Evolutionary conservation across 169 alveolate genomes (phyloP), one percentile per base, ranked within the genome.

Genomic region (Eimeria zaria): DNA sequence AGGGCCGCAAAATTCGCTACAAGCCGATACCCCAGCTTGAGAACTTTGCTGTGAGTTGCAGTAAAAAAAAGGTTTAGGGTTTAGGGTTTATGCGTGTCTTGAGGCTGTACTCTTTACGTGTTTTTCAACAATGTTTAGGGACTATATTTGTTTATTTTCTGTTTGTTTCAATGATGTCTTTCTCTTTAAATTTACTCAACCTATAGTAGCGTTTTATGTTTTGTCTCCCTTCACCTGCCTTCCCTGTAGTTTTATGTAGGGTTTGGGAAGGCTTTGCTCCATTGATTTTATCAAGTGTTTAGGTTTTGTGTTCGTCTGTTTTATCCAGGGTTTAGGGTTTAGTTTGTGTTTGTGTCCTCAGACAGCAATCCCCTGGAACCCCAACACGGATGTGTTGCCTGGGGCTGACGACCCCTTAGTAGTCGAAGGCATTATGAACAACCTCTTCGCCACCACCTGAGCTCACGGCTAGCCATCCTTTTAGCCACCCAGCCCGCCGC

Each of bases 1-100:
- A 97, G 81, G 98, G 98, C 74, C 84, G 97, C n/a, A 97, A 96
- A 91, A 95, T 97, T 20, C 95, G 98, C 51, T 97, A 97, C 74
- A 96, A 95, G 76, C 97, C 97, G 60, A 97, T 97, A 44, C 96
- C 95, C 22, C 96, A 97, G 73, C 95, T 97, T 51, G 97, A 95
- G 69, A 95, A 91, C 71, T 95, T 97, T 69, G 88, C 95, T 94
- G 97, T 69, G 51, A 69, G 80, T 36, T 69, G 80, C 24, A n/a
- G n/a, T n/a, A n/a, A n/a, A 53, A 53, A 14, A 53, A 53, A 20
- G 60, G 60, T 53, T 20, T 53, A 53, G 60, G 60, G 60, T 53
- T 53, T 53, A 53, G 60, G 60, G 60, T 53, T 53, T 53, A 53
- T 14, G 3, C 24, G 18, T 53, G 74, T 14, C 60, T 53, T 53